Evolutionary conservation across 1,139 yeast species (phyloP).

Genomic region (Dujonia santamariae): DNA sequence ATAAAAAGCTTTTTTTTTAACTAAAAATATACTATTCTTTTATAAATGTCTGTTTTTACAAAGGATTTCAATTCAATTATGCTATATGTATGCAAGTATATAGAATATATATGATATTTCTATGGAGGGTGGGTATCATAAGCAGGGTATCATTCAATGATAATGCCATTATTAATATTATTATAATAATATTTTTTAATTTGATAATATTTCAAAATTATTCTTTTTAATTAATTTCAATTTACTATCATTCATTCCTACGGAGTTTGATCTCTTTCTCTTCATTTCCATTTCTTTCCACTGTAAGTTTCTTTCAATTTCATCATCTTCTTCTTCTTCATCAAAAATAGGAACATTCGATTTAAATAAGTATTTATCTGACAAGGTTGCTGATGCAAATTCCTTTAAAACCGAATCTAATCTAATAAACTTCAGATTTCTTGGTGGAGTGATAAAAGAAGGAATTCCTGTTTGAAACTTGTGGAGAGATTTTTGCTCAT

Average conservation of each 20-base stretch:
- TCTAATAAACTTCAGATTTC: conserved; percentile 14
- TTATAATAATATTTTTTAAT: no score
- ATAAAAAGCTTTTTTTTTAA: no score
- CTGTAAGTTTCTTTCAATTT: conserved; percentile 22
- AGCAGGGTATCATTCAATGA: no score
- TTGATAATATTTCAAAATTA: conserved; percentile 18
- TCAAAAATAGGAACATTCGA: conserved; percentile 13
- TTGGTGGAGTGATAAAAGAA: conserved; percentile 33
- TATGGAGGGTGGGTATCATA: no score
- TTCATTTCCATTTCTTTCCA: conserved; percentile 17
- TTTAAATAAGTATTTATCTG: conserved; percentile 24
- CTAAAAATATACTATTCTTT: no score
- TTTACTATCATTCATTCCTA: conserved; percentile 39
- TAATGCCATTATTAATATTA: no score
- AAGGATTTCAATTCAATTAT: no score
- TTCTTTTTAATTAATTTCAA: conserved; percentile 32
- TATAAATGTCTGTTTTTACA: no score
- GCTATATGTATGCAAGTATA: no score
- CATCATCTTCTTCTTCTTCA: conserved; percentile 24
- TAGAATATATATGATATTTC: no score
- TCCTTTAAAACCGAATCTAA: conserved; percentile 3
- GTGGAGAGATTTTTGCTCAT: conserved; percentile 34
- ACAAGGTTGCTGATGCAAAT: conserved; percentile 7
- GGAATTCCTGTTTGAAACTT: conserved; percentile 29
- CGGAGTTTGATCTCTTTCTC: conserved; percentile 36